These are phyloP conservation scores for Astrothelium subdiscretum DNA, from an alignment of 495 filamentous ascomycete genomes.

Conservation along the genomic window DNA sequence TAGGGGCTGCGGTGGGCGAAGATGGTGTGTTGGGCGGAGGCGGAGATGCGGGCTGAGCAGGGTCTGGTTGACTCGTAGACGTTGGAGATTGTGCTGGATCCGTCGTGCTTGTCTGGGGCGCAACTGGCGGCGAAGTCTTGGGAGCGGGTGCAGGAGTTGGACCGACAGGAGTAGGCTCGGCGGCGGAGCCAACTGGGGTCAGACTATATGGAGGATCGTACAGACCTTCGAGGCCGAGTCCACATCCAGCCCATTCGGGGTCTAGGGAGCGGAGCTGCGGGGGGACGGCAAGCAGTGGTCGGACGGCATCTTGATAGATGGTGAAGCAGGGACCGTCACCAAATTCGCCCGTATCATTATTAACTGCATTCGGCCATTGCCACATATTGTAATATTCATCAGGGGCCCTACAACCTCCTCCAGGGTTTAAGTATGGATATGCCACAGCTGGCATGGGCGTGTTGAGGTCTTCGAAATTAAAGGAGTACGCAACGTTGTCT, in stretches of 20 bases:
- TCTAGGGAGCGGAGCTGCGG: slow-evolving; percentile 8
- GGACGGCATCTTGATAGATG: not conserved
- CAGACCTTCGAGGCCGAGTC: slow-evolving; percentile 4
- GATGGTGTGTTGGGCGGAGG: not conserved
- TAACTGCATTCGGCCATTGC: not conserved
- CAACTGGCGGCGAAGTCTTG: not conserved
- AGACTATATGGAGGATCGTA: slow-evolving; percentile 8
- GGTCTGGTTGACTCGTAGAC: not conserved
- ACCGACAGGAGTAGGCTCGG: not conserved
- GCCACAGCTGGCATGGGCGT: slow-evolving; percentile 6
- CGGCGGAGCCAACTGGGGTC: not conserved
- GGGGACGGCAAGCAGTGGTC: slow-evolving; percentile 2
- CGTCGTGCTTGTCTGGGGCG: not conserved
- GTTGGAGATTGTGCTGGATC: not conserved
- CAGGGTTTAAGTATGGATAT: not conserved
- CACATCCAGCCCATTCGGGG: slow-evolving; percentile 3
- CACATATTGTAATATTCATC: not conserved
- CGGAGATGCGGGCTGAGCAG: too few species aligned
- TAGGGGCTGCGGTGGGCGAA: not conserved
- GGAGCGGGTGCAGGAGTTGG: not conserved
- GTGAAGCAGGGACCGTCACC: not conserved
- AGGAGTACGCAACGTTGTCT: slow-evolving; percentile 1
- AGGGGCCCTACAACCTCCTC: not conserved
- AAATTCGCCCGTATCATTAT: not conserved
- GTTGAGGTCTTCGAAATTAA: slow-evolving; percentile 12